Base-by-base conservation (phyloP, 768 basidiomycete species). In the Trametes maxima region DNA sequence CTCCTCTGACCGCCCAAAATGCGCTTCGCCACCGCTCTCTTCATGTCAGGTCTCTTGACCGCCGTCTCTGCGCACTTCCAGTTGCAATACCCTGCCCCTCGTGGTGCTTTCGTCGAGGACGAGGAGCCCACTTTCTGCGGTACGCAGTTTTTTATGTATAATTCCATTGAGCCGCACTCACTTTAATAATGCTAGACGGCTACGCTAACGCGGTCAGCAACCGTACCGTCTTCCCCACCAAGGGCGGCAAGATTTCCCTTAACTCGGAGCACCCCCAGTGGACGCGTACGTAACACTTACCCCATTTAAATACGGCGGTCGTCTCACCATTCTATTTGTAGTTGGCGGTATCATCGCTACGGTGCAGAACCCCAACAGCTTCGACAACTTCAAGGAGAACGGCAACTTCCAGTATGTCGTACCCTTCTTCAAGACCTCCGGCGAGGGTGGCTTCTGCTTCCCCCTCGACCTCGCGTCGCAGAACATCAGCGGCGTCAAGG, bases 161-260 rank as follows among this genome's bases (percentile, higher is more conserved):
- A 24, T 19, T 24, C n/a, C n/a, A n/a, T n/a, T n/a, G n/a, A 8
- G 25, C 16, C 22, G 3, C 42, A 58, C 17, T 33, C 7, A n/a
- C 25, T 24, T 47, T n/a, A 16, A 28, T 5, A 21, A 47, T 54
- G 39, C 22, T 40, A 91, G 90, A 92, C 69, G 89, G 89, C 0
- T 92, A 89, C 67, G 72, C 68, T 19, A 67, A 73, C 4, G 76
- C 81, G 5, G 75, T 79, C n/a, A 58, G 74, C 16, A 86, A 84
- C 62, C 83, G 93, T 37, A 85, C 84, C 10, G 72, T 75, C 5
- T 95, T 93, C 75, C 91, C 94, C 2, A 73, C 94, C 24, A 79
- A 71, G 36, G 77, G 78, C 39, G 89, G 85, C 10, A 76, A 89
- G 67, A 78, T 90, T 70, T 77, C 79, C 44, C 70, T 90, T 63